phyloP scores from a whole-genome alignment of 2,329 filamentous ascomycete species.

The Neodidymelliopsis sp. region DNA sequence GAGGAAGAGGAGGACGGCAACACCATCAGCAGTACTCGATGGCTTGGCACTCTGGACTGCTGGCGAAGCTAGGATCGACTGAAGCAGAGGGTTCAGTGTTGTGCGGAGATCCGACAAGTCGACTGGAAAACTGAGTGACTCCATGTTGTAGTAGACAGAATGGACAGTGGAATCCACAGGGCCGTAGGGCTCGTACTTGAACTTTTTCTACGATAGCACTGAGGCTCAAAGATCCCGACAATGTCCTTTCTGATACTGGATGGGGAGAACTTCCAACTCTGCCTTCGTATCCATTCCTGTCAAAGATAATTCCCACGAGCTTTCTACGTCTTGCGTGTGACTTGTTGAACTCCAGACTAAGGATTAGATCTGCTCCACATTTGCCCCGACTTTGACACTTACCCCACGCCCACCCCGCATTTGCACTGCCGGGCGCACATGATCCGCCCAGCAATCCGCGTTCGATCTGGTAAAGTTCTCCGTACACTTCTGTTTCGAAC shows the following conservation, averaged over 20 bases:
- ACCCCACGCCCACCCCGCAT: constrained; percentile 28
- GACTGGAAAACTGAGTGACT: constrained; percentile 20
- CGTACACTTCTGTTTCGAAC: constrained; percentile 21
- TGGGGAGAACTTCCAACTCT: constrained; percentile 15
- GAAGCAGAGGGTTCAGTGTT: constrained; percentile 23
- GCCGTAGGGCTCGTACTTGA: constrained; percentile 11
- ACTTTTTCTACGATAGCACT: neutral
- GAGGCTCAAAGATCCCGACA: constrained; percentile 4
- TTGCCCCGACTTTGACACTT: neutral
- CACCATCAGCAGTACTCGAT: constrained; percentile 48
- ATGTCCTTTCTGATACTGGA: neutral
- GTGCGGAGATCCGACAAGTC: constrained; percentile 24
- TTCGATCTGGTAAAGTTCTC: constrained; percentile 24
- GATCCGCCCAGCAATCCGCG: neutral
- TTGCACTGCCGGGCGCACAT: constrained; percentile 4
- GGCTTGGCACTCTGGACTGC: constrained; percentile 34
- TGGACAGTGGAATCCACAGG: neutral
- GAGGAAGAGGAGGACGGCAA: constrained; percentile 48
- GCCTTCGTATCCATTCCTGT: neutral
- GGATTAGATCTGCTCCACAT: neutral
- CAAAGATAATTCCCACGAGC: neutral
- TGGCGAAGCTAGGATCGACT: constrained; percentile 16
- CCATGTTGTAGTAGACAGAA: constrained; percentile 15
- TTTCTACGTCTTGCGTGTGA: neutral
- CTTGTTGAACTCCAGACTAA: neutral